Evolutionary conservation across 208 protist species (phyloP), one percentile per base, ranked within the genome.

Genomic region (Angomonas ambiguus): DNA sequence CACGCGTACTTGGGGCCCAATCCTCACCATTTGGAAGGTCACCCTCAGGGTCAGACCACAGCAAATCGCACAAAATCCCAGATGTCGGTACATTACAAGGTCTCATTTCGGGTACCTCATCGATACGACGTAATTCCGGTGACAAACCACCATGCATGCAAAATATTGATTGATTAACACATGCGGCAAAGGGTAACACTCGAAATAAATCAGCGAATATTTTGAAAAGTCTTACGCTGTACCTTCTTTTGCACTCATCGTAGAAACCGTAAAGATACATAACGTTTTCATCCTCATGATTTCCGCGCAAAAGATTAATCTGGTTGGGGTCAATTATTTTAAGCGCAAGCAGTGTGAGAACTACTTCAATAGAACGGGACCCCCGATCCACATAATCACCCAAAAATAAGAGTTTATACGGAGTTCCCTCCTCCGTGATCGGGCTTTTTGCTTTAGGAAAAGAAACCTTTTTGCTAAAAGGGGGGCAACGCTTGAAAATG

Each of bases 261-360:
- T 99, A 99, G 74, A 99, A 99, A 18, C 99, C 99, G 75, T 99
- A 99, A 24, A 99, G 91, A 51, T 97, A 70, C 82, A 99, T 99
- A 70, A 99, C 99, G 25, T 92, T 95, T 24, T 98, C 98, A 71
- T 98, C 98, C 74, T 99, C 98, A 69, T 99, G 98, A 75, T 99
- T 99, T 22, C 98, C 98, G 25, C 98, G 84, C 0, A 99, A 81
- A 57, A 99, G 85, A 62, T 97, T 99, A 69, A 99, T 97, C 65
- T 98, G 98, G 42, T 94, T 80, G 8, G 97, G 97, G 51, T 97
- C 98, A 67, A 98, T 94, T 56, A 98, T 96, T 67, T 99, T 99
- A 70, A 98, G 93, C 2, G 93, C 91, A 8, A 98, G 79, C 3
- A 98, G 75, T 0, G 96, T 85, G 35, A 87, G 71, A 0, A 94